Evolutionary conservation across 2,329 filamentous ascomycete genomes (phyloP).

Genomic region (Aspergillus sojae): DNA sequence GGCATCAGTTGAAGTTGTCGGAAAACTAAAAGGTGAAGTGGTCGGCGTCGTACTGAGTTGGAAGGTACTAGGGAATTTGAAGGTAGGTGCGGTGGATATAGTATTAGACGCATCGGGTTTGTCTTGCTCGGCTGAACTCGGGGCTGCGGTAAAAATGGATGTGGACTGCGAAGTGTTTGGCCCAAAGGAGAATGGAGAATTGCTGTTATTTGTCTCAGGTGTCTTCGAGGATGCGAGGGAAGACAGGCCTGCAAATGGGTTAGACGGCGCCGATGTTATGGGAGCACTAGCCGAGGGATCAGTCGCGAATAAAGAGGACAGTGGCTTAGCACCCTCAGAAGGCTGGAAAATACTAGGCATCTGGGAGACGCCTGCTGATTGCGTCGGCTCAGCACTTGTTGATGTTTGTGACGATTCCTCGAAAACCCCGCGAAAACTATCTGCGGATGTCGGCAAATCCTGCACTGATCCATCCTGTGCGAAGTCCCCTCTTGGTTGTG

Average conservation of each 20-base stretch:
- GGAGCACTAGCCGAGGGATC: neutral
- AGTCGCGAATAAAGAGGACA: conserved; percentile 12
- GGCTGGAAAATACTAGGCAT: conserved; percentile 12
- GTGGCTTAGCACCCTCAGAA: conserved; percentile 14
- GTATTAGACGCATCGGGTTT: neutral
- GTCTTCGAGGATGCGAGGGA: conserved; percentile 8
- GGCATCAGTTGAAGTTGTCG: neutral
- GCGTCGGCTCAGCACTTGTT: neutral
- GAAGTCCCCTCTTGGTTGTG: conserved; percentile 19
- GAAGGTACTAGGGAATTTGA: conserved; percentile 4
- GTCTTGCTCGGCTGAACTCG: neutral
- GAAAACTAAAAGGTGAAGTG: conserved; percentile 8
- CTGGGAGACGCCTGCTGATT: conserved; percentile 7
- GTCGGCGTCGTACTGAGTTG: conserved; percentile 10
- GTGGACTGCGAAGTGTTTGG: neutral
- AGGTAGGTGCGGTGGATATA: neutral
- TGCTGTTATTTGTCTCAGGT: neutral
- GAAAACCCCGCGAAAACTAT: conserved; percentile 18
- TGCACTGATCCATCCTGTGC: conserved; percentile 16
- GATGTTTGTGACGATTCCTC: conserved; percentile 26
- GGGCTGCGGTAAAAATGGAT: neutral
- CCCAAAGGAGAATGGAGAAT: neutral
- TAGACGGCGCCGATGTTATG: conserved; percentile 8
- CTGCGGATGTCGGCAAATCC: conserved; percentile 15
- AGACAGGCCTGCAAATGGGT: conserved; percentile 16